These are phyloP conservation scores for Achaetomium macrosporum DNA, from an alignment of 2,329 filamentous ascomycete genomes.

Conservation along the genomic window DNA sequence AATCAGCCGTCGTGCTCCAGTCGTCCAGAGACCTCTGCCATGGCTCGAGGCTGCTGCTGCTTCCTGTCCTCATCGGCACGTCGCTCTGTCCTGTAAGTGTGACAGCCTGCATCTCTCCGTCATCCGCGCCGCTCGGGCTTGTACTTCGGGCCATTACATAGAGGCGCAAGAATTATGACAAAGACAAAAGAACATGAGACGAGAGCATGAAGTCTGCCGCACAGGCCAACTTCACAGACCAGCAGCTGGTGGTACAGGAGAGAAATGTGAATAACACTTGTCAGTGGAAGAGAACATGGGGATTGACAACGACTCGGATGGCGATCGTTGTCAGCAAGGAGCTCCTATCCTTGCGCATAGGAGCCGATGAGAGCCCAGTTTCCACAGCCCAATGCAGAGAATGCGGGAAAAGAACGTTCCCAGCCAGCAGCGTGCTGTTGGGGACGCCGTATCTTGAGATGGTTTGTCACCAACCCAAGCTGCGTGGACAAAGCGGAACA, in stretches of 20 bases:
- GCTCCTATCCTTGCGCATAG: slow-evolving; percentile 13
- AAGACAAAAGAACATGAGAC: slow-evolving; percentile 3
- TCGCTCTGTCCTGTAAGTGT: background rate
- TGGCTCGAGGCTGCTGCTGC: background rate
- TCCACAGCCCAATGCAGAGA: background rate
- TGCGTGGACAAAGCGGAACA: background rate
- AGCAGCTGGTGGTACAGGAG: slow-evolving; percentile 7
- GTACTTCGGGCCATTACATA: slow-evolving; percentile 11
- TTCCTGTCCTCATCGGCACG: background rate
- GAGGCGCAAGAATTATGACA: background rate
- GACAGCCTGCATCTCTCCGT: background rate
- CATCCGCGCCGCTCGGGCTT: background rate
- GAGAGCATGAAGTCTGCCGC: slow-evolving; percentile 8
- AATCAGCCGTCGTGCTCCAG: background rate
- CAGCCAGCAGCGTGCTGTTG: background rate
- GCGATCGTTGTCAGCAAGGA: slow-evolving; percentile 10
- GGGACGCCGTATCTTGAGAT: too few species aligned
- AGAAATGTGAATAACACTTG: slow-evolving; percentile 24
- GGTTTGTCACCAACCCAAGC: background rate
- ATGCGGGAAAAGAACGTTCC: background rate
- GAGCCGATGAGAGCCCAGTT: background rate
- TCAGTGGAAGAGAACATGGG: slow-evolving; percentile 15
- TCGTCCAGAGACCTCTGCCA: background rate
- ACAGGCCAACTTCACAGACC: background rate
- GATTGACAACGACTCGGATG: slow-evolving; percentile 15